These are phyloP conservation scores for Allantophomopsis lycopodina DNA, from an alignment of 2,329 filamentous ascomycete genomes.

Conservation along the genomic window DNA sequence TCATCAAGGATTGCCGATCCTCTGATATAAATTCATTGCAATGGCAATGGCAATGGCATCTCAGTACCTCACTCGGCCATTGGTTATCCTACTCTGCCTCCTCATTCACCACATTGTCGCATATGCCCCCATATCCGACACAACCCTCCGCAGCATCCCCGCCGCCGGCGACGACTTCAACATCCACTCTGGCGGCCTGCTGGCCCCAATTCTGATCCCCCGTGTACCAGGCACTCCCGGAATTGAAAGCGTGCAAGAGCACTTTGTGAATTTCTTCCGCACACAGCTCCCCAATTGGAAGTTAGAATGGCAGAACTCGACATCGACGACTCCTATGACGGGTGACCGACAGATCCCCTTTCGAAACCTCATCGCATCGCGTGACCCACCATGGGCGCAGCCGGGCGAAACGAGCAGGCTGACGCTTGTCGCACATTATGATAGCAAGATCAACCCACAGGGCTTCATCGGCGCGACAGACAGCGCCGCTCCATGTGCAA, in stretches of 20 bases:
- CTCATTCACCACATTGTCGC: slow-evolving; percentile 3
- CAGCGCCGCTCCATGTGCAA: slow-evolving; percentile 86
- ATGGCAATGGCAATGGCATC: too few species aligned
- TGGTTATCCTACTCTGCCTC: background rate
- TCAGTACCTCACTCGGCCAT: too few species aligned
- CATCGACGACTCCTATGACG: slow-evolving; percentile 65
- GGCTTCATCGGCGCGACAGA: slow-evolving; percentile 93
- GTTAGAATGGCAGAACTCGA: slow-evolving; percentile 81
- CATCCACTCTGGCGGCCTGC: slow-evolving; percentile 58
- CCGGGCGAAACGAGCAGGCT: slow-evolving; percentile 66
- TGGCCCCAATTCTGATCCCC: slow-evolving; percentile 76
- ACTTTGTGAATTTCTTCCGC: slow-evolving; percentile 75
- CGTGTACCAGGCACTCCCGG: slow-evolving; percentile 81
- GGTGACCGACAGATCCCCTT: slow-evolving; percentile 65
- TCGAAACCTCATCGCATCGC: slow-evolving; percentile 70
- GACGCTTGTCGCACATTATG: slow-evolving; percentile 88
- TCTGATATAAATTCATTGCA: too few species aligned
- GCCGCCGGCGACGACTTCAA: slow-evolving; percentile 65
- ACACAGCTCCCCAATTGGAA: slow-evolving; percentile 65
- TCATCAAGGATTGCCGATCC: too few species aligned
- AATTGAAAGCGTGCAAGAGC: slow-evolving; percentile 56
- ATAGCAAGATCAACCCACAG: slow-evolving; percentile 64
- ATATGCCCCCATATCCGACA: slow-evolving; percentile 49
- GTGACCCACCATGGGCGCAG: slow-evolving; percentile 74
- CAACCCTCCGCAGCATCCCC: slow-evolving; percentile 57